Evolutionary conservation across 2,329 filamentous ascomycete species (phyloP), one percentile per base, ranked within the genome.

Genomic region (Karstenula rhodostoma): DNA sequence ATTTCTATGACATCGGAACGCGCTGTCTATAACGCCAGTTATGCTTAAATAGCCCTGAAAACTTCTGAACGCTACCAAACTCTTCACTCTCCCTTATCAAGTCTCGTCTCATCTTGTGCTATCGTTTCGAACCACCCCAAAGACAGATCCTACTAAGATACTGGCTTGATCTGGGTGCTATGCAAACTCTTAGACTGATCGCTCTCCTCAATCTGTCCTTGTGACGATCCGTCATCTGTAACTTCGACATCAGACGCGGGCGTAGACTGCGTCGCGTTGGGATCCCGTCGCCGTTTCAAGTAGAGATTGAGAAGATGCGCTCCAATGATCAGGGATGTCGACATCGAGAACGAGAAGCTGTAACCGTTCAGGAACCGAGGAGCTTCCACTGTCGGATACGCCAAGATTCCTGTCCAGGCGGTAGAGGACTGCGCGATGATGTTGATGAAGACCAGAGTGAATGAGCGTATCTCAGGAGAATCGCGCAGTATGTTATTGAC

Each of bases 351-450:
- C 22, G 44, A 47, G 59, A 81, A 83, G 0, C 79, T 67, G 67
- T 79, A 81, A 0, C 81, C 80, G 56, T 82, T 81, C 1, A 67
- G 69, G 61, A 81, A 83, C 0, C 78, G 67, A 1, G 80, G 80
- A 1, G 72, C 80, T 63, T 82, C 80, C 2, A 79, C 74, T 0
- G 81, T 82, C 62, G 78, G 79, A 63, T 85, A 88, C 0, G 82
- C 80, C 13, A 87, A 67, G 2, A 87, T 65, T 3, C 81, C 82
- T 2, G 83, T 86, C 85, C 85, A 88, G 0, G 83, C 84, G 0
- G 83, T 87, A 0, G 83, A 84, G 0, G 81, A 85, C 67, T 86
- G 84, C 0, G 84, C 78, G n/a, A 87, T 73, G 0, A 79, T 77
- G 50, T 85, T 87, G 62, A 86, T 82, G 23, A 84, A 67, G 4